phyloP scores from a whole-genome alignment of 306 rosid genomes.

The Dryas drummondii region DNA sequence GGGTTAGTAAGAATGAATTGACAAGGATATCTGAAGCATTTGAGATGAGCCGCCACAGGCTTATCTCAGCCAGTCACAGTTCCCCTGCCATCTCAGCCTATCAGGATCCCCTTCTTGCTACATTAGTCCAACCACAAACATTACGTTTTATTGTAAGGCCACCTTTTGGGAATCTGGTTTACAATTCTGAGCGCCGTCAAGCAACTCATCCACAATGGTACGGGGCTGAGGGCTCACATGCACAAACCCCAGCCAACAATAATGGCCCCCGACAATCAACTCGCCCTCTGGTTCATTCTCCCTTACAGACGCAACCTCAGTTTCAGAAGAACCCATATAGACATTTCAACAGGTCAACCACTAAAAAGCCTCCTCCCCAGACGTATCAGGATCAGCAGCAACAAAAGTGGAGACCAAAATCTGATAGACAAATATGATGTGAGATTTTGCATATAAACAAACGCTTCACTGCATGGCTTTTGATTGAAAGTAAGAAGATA shows the following conservation, averaged over 20 bases:
- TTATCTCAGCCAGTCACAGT: conserved; percentile 32
- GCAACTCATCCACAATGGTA: conserved; percentile 35
- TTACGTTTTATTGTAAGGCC: conserved; percentile 14
- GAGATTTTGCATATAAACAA: neutral
- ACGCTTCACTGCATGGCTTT: neutral
- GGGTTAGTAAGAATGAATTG: conserved; percentile 49
- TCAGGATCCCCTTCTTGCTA: conserved; percentile 25
- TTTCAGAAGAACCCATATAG: conserved; percentile 21
- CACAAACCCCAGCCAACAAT: neutral
- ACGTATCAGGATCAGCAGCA: conserved; percentile 28
- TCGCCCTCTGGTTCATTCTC: neutral
- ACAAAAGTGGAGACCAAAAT: conserved; percentile 56
- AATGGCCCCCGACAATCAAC: neutral
- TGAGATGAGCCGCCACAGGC: conserved; percentile 28
- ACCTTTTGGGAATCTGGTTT: conserved; percentile 19
- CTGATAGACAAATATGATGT: conserved; percentile 1
- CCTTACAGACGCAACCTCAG: conserved; percentile 17
- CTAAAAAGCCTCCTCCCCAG: conserved; percentile 23
- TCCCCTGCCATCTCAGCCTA: conserved; percentile 1
- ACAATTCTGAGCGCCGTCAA: conserved; percentile 25
- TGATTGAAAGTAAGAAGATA: neutral
- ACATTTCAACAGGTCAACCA: conserved; percentile 20
- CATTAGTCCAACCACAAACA: conserved; percentile 45
- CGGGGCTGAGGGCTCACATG: conserved; percentile 12
- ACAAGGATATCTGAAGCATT: conserved; percentile 55